These are phyloP conservation scores for Trypanosoma lewisi DNA, from an alignment of 208 protist species.

Conservation along the genomic window DNA sequence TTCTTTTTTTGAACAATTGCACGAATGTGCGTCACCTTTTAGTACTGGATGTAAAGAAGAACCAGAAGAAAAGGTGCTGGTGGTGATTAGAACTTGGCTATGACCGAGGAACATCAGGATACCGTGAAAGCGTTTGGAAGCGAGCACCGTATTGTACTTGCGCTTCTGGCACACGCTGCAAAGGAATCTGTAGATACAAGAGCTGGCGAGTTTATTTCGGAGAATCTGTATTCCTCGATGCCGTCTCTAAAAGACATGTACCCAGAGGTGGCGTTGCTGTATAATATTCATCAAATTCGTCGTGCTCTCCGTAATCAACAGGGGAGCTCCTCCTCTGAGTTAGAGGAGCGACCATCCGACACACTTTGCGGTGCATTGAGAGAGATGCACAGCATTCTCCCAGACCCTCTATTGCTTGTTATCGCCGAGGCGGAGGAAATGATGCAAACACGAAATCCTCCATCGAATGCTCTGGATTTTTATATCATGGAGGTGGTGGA, in stretches of 20 bases:
- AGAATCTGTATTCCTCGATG: constrained; percentile 15
- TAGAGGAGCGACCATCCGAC: constrained; percentile 22
- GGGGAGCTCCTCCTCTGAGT: constrained; percentile 26
- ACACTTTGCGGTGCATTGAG: constrained; percentile 29
- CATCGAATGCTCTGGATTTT: constrained; percentile 12
- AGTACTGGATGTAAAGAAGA: no score
- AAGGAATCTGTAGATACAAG: constrained; percentile 26
- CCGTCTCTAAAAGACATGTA: constrained; percentile 31
- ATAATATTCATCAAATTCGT: constrained; percentile 45
- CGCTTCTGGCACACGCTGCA: constrained; percentile 41
- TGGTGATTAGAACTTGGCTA: background rate
- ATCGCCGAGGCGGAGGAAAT: constrained; percentile 34
- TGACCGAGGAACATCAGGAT: background rate
- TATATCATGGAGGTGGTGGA: constrained; percentile 24
- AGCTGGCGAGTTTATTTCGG: constrained; percentile 26
- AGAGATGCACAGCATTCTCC: constrained; percentile 36
- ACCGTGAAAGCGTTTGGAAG: constrained; percentile 22
- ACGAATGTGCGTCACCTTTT: background rate
- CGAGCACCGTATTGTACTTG: constrained; percentile 38
- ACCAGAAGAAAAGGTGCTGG: background rate
- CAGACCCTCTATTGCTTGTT: constrained; percentile 64
- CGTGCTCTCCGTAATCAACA: constrained; percentile 49
- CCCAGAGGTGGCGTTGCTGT: constrained; percentile 54
- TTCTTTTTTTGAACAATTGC: background rate
- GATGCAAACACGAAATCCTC: background rate